phyloP scores from a whole-genome alignment of 768 basidiomycete genomes.

The Russula emetica region DNA sequence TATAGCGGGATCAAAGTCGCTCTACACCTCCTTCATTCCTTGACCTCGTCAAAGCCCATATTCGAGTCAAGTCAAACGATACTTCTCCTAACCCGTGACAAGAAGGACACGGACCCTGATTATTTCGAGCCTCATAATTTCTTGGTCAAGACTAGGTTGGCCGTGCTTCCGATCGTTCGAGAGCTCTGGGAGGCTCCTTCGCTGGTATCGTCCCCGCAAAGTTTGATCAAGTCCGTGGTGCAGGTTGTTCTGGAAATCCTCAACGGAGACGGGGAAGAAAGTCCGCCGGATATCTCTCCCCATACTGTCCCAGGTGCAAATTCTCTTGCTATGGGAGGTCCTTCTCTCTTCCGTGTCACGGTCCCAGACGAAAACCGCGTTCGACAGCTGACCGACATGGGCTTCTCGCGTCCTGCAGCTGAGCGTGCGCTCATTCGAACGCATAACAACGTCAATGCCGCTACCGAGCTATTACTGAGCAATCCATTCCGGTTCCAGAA shows the following conservation, averaged over 20 bases:
- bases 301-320: constrained; percentile 35
- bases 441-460: constrained; percentile 83
- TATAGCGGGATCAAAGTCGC: constrained; percentile 79
- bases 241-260: constrained; percentile 76
- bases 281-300: constrained; percentile 41
- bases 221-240: constrained; percentile 70
- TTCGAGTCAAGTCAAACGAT: constrained; percentile 83
- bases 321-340: constrained; percentile 34
- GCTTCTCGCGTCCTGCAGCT: constrained; percentile 85
- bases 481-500: constrained; percentile 76
- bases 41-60: constrained; percentile 75
- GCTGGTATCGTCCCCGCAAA: constrained; percentile 71
- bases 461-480: constrained; percentile 79
- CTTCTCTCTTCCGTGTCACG: constrained; percentile 35
- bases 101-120: constrained; percentile 67
- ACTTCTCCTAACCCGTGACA: constrained; percentile 67
- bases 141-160: constrained; percentile 72
- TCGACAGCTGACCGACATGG: constrained; percentile 90
- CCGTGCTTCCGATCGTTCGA: constrained; percentile 60
- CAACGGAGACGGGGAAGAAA: constrained; percentile 76
- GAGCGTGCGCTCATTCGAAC: constrained; percentile 79
- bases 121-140: constrained; percentile 87
- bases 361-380: constrained; percentile 75
- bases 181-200: constrained; percentile 80
- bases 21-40: constrained; percentile 66